Conservation (phyloP, 78 protist species). For the Polysphondylium violaceum region DNA sequence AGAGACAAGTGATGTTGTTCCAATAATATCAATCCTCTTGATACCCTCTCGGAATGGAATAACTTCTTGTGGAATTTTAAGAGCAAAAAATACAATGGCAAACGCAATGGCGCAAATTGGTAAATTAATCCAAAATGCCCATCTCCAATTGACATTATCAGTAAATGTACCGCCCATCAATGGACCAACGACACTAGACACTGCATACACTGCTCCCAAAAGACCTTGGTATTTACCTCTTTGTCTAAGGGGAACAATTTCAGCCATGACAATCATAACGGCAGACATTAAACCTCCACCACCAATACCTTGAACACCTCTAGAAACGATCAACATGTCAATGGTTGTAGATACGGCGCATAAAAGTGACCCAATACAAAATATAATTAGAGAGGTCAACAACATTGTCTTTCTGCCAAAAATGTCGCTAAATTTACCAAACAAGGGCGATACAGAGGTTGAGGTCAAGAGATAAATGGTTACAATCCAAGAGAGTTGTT, state of each 20-base stretch:
- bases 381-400: conserved; percentile 12
- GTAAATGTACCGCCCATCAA: conserved; percentile 84
- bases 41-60: conserved; percentile 41
- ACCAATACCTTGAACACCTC: conserved; percentile 79
- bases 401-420: conserved; percentile 56
- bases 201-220: conserved; percentile 77
- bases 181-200: conserved; percentile 80
- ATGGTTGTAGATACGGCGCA: conserved; percentile 41
- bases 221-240: conserved; percentile 83
- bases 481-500: conserved; percentile 76
- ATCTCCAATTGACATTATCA: conserved; percentile 75
- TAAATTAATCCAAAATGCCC: conserved; percentile 85
- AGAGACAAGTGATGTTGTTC: conserved; percentile 38
- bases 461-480: conserved; percentile 74
- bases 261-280: conserved; percentile 81
- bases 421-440: conserved; percentile 68
- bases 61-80: conserved; percentile 45
- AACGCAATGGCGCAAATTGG: conserved; percentile 75
- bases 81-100: conserved; percentile 32
- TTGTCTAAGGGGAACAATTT: conserved; percentile 77
- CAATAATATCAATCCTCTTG: conserved; percentile 46
- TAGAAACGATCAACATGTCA: conserved; percentile 25
- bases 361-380: conserved; percentile 51
- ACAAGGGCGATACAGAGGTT: conserved; percentile 61
- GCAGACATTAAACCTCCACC: conserved; percentile 83